Conservation (phyloP, 441 rosid species). For the Jatropha podagrica region DNA sequence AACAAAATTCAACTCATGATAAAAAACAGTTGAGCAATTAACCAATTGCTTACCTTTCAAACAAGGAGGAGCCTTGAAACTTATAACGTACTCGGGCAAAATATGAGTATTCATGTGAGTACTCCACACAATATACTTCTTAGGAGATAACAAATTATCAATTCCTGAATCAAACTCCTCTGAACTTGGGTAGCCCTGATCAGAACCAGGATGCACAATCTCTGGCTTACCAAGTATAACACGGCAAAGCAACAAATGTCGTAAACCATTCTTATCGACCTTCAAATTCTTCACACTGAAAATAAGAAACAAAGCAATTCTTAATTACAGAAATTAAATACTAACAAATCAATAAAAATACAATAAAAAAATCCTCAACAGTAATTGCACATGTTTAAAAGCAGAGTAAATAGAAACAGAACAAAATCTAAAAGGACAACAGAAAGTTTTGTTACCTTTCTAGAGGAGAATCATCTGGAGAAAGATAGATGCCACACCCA, state of each 20-base stretch:
- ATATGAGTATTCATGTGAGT: slow-evolving; percentile 65
- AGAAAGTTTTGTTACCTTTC: slow-evolving; percentile 43
- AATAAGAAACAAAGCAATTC: not conserved
- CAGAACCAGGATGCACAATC: slow-evolving; percentile 53
- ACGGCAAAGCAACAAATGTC: slow-evolving; percentile 66
- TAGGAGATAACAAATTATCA: slow-evolving; percentile 49
- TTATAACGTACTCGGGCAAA: slow-evolving; percentile 61
- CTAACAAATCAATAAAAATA: not conserved
- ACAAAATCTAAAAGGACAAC: not conserved
- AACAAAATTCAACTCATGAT: not conserved
- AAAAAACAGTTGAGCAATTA: not conserved
- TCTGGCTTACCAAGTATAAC: slow-evolving; percentile 68
- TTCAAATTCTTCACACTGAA: slow-evolving; percentile 44
- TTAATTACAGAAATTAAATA: not conserved
- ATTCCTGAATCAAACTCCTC: slow-evolving; percentile 69
- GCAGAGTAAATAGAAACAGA: not conserved
- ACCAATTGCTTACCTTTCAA: slow-evolving; percentile 39
- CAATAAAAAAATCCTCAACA: no score
- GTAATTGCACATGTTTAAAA: not conserved
- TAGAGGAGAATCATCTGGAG: slow-evolving; percentile 57
- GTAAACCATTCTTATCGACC: slow-evolving; percentile 50
- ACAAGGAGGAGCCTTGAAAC: slow-evolving; percentile 53
- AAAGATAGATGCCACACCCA: slow-evolving; percentile 65
- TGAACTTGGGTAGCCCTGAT: slow-evolving; percentile 54
- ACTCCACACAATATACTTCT: slow-evolving; percentile 70